A percentile compares a stretch with the other conserved stretches of the same genome.
phyloP scores from a whole-genome alignment of 2,329 filamentous ascomycete species.

The Teratosphaeria pseudoeucalypti region DNA sequence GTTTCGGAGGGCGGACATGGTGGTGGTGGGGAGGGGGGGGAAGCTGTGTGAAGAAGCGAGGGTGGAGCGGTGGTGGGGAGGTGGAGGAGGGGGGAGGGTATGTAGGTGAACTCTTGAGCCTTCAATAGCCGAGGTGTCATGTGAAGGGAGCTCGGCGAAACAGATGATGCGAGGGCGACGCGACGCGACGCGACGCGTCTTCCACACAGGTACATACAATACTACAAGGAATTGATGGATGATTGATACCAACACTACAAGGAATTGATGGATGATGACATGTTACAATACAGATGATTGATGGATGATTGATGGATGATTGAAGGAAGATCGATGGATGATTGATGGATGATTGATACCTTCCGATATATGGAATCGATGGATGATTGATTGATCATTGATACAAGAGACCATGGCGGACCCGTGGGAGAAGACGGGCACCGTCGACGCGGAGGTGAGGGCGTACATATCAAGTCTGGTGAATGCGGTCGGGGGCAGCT shows the following conservation, averaged over 20 bases:
- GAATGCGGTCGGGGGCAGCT: constrained; percentile 57
- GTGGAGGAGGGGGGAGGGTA: background rate
- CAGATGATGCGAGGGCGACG: background rate
- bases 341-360: too few relatives aligned
- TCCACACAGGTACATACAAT: background rate
- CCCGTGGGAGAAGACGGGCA: constrained; percentile 19
- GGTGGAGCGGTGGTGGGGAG: background rate
- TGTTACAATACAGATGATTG: too few relatives aligned
- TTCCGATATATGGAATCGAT: background rate
- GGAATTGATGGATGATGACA: too few relatives aligned
- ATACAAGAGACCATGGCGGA: constrained; percentile 12
- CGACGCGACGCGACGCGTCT: background rate
- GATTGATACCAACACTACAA: too few relatives aligned
- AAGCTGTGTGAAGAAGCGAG: background rate
- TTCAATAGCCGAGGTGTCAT: background rate
- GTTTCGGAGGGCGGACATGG: background rate
- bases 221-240: too few relatives aligned
- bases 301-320: too few relatives aligned
- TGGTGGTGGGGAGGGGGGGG: background rate
- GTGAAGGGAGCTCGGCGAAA: background rate
- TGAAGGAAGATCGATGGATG: too few relatives aligned
- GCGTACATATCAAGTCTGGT: constrained; percentile 90
- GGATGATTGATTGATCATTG: background rate
- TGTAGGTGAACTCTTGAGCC: background rate
- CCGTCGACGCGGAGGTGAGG: constrained; percentile 81